phyloP scores from a whole-genome alignment of 2,329 filamentous ascomycete species.

The Epichloe brachyelytri region DNA sequence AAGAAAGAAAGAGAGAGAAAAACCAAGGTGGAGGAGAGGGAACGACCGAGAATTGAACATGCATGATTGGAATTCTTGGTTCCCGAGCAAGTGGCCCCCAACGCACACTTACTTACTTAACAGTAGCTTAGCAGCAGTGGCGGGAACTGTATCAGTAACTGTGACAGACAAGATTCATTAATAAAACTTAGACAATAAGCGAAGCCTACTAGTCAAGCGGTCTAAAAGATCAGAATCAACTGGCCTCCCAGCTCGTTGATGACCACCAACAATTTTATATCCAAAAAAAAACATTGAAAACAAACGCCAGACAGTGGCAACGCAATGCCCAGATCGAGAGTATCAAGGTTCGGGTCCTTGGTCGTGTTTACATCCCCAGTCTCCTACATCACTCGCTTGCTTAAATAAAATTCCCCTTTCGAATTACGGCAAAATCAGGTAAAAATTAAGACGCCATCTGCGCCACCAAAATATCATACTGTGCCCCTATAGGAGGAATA shows the following conservation, averaged over 20 bases:
- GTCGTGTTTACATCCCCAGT: background rate
- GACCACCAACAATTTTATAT: background rate
- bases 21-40: too few species aligned
- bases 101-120: too few species aligned
- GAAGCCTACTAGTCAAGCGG: background rate
- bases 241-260: background rate
- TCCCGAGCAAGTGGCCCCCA: too few species aligned
- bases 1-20: too few species aligned
- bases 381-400: background rate
- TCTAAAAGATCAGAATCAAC: background rate
- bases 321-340: background rate
- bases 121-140: too few species aligned
- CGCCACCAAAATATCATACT: background rate
- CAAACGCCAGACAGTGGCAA: background rate
- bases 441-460: background rate
- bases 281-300: background rate
- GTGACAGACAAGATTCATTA: background rate
- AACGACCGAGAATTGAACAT: too few species aligned
- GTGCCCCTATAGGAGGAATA: background rate
- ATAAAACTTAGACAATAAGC: background rate
- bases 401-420: background rate
- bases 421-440: background rate
- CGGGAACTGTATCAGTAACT: too few species aligned
- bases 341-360: background rate
- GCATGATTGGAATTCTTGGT: too few species aligned